A percentile compares a stretch with the other conserved stretches of the same genome.
These are phyloP conservation scores for Amauroascus niger DNA, from an alignment of 2,329 filamentous ascomycete genomes.

Conservation along the genomic window DNA sequence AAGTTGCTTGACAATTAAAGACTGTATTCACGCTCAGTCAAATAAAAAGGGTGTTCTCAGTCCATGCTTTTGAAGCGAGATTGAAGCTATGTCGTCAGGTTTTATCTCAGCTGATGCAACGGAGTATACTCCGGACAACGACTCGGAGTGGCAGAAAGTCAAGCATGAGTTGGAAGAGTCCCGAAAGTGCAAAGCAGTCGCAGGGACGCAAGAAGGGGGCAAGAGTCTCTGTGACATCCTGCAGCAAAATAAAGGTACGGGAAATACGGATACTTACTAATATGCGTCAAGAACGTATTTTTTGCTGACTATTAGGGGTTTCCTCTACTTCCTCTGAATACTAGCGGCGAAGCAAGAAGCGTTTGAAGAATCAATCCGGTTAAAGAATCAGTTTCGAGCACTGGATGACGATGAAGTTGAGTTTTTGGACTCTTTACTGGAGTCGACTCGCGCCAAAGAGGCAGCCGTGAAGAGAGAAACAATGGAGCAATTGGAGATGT, in stretches of 20 bases:
- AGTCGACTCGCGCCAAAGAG: slow-evolving; percentile 49
- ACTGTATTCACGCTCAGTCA: no score
- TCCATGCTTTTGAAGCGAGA: background rate
- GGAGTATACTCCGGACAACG: slow-evolving; percentile 30
- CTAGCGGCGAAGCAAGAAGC: slow-evolving; percentile 43
- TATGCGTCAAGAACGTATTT: no score
- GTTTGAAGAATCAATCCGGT: slow-evolving; percentile 42
- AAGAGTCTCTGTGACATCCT: slow-evolving; percentile 43
- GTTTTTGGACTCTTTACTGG: slow-evolving; percentile 47
- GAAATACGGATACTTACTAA: no score
- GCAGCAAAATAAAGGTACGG: slow-evolving; percentile 42
- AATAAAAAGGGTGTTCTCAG: no score
- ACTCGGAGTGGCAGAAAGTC: slow-evolving; percentile 37
- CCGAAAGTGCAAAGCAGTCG: slow-evolving; percentile 36
- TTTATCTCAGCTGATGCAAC: slow-evolving; percentile 39
- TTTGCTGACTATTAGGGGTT: no score
- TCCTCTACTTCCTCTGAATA: no score
- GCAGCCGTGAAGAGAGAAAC: slow-evolving; percentile 50
- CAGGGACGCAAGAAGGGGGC: slow-evolving; percentile 45
- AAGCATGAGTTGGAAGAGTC: slow-evolving; percentile 41
- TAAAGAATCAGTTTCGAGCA: slow-evolving; percentile 44
- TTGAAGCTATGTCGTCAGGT: slow-evolving; percentile 35
- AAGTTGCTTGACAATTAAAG: no score
- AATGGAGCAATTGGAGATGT: slow-evolving; percentile 48
- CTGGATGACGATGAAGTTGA: slow-evolving; percentile 45